These are phyloP conservation scores for Ceratocystis harringtonii DNA, from an alignment of 2,329 filamentous ascomycete species.

Conservation along the genomic window DNA sequence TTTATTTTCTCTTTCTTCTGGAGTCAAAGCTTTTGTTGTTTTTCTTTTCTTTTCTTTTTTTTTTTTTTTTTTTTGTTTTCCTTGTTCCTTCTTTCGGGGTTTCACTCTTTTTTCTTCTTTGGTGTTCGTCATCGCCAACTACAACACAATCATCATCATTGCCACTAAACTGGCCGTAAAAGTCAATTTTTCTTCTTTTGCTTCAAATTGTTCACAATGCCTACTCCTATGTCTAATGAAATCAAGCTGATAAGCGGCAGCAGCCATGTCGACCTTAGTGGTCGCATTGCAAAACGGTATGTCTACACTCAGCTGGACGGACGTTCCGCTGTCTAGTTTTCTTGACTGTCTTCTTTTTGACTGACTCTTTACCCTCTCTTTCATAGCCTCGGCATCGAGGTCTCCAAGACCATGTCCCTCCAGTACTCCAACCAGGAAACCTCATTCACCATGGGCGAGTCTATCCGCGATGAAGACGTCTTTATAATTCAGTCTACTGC, in stretches of 20 bases:
- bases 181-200: too few species aligned
- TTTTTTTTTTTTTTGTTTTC: background rate
- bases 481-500: slow-evolving; percentile 94
- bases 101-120: background rate
- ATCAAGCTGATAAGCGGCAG: slow-evolving; percentile 38
- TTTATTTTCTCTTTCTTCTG: background rate
- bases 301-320: slow-evolving; percentile 14
- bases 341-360: slow-evolving; percentile 4
- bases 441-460: slow-evolving; percentile 87
- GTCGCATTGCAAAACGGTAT: slow-evolving; percentile 32
- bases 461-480: slow-evolving; percentile 88
- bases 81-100: background rate
- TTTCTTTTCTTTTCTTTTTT: background rate
- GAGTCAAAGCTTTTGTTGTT: background rate
- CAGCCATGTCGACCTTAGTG: slow-evolving; percentile 35
- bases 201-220: slow-evolving; percentile 6
- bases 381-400: slow-evolving; percentile 55
- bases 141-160: background rate
- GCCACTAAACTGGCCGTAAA: background rate
- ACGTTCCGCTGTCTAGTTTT: too few species aligned
- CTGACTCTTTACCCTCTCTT: slow-evolving; percentile 19
- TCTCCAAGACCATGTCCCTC: slow-evolving; percentile 64
- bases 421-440: slow-evolving; percentile 82
- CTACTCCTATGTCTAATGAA: slow-evolving; percentile 34
- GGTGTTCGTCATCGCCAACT: background rate